A percentile compares a stretch with the other conserved stretches of the same genome.
These are phyloP conservation scores for Cercospora sp. DNA, from an alignment of 2,329 filamentous ascomycete species.

Conservation along the genomic window DNA sequence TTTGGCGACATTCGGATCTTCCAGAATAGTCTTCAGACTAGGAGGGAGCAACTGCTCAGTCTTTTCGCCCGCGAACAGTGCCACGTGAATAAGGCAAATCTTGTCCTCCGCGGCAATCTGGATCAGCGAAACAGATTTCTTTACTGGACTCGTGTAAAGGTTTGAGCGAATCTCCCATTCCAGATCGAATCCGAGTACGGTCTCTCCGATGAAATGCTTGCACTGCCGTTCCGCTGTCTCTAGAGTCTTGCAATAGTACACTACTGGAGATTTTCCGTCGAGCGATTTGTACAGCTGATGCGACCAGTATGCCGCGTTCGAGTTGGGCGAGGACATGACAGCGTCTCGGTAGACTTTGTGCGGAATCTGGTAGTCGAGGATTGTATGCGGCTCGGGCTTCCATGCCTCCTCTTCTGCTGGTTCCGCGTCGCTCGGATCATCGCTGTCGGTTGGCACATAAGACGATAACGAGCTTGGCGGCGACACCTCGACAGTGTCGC, in stretches of 20 bases:
- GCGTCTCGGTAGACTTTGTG: slow-evolving; percentile 32
- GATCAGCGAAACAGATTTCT: slow-evolving; percentile 71
- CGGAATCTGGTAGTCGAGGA: slow-evolving; percentile 32
- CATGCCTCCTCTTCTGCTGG: background rate
- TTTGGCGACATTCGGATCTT: slow-evolving; percentile 69
- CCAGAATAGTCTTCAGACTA: slow-evolving; percentile 69
- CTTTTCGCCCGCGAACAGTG: slow-evolving; percentile 50
- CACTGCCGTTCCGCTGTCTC: slow-evolving; percentile 66
- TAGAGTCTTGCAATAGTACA: slow-evolving; percentile 75
- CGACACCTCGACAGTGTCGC: background rate
- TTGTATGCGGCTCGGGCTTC: slow-evolving; percentile 18
- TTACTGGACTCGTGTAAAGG: slow-evolving; percentile 30
- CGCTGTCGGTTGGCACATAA: slow-evolving; percentile 1
- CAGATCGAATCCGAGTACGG: slow-evolving; percentile 81
- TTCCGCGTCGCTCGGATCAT: background rate
- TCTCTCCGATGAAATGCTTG: slow-evolving; percentile 66
- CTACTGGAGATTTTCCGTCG: slow-evolving; percentile 68
- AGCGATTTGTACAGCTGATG: slow-evolving; percentile 66
- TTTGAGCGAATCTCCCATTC: slow-evolving; percentile 69
- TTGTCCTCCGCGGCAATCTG: slow-evolving; percentile 77
- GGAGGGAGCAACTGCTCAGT: slow-evolving; percentile 64
- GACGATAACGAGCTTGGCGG: slow-evolving; percentile 7
- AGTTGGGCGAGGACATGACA: slow-evolving; percentile 32
- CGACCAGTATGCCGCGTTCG: slow-evolving; percentile 56
- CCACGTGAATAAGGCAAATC: slow-evolving; percentile 80